Conservation (phyloP, 2,329 filamentous ascomycete genomes). For the Fusarium albidum region DNA sequence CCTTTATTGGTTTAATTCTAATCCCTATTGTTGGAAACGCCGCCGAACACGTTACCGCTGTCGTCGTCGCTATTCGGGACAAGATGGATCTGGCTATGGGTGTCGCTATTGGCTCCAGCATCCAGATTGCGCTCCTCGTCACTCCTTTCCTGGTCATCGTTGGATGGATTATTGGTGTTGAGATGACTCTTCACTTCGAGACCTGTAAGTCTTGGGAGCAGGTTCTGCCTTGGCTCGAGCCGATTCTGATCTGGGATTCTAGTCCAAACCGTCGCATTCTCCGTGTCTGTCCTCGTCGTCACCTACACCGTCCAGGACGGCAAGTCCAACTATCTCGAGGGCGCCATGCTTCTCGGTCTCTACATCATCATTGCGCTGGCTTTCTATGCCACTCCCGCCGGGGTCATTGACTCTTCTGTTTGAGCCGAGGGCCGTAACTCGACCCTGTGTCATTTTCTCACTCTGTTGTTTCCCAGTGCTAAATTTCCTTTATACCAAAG, state of each 20-base stretch:
- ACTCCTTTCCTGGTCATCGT: conserved; percentile 83
- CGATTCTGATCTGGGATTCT: conserved; percentile 26
- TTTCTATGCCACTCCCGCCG: conserved; percentile 63
- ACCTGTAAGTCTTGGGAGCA: conserved; percentile 49
- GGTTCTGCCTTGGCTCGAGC: neutral
- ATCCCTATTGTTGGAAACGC: conserved; percentile 84
- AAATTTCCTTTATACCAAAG: neutral
- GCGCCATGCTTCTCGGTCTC: conserved; percentile 69
- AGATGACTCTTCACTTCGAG: conserved; percentile 84
- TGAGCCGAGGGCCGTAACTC: conserved; percentile 2
- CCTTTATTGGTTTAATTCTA: conserved; percentile 81
- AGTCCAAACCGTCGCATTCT: conserved; percentile 81
- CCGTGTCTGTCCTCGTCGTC: conserved; percentile 77
- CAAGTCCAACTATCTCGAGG: conserved; percentile 85
- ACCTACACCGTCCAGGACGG: conserved; percentile 82
- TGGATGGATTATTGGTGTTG: conserved; percentile 76
- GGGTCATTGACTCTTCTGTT: conserved; percentile 52
- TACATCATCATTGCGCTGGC: conserved; percentile 69
- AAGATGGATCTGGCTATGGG: conserved; percentile 80
- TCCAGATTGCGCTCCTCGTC: conserved; percentile 84
- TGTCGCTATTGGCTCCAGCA: conserved; percentile 81
- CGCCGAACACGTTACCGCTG: conserved; percentile 82
- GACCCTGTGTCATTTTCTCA: neutral
- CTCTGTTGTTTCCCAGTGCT: neutral
- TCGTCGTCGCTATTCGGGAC: conserved; percentile 79